Percentiles rank a stretch among this genome's conserved stretches.
phyloP scores from a whole-genome alignment of 2,329 filamentous ascomycete species.

The Cercospora nicotianae region DNA sequence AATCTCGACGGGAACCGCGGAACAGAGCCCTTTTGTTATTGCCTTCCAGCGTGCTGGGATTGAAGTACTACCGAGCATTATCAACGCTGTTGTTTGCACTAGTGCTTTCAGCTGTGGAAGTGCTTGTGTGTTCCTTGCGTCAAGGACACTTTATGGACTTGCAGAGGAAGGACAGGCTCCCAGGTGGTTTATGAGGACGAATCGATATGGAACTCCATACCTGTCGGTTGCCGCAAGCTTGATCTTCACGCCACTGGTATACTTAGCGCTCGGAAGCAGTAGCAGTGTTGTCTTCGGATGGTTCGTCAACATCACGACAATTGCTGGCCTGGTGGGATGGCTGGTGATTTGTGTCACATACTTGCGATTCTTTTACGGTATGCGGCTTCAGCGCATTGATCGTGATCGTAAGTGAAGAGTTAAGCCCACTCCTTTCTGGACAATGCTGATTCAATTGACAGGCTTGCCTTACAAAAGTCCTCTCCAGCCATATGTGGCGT shows the following conservation, averaged over 20 bases:
- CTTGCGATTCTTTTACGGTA: constrained; percentile 20
- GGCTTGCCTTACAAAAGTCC: constrained; percentile 44
- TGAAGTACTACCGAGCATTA: constrained; percentile 60
- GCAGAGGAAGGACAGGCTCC: constrained; percentile 54
- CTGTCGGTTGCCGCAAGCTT: constrained; percentile 17
- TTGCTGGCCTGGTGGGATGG: constrained; percentile 25
- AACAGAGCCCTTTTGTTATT: constrained; percentile 64
- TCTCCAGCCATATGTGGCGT: constrained; percentile 56
- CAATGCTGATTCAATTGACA: not conserved
- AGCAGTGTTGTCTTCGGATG: constrained; percentile 23
- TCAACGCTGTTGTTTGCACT: constrained; percentile 66
- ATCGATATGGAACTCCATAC: constrained; percentile 21
- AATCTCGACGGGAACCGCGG: constrained; percentile 37
- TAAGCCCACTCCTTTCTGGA: no score
- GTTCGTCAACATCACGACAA: constrained; percentile 26
- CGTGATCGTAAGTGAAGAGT: constrained; percentile 12
- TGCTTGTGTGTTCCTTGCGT: constrained; percentile 63
- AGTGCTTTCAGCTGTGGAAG: constrained; percentile 23
- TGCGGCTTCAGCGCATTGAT: constrained; percentile 17
- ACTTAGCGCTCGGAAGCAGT: constrained; percentile 21
- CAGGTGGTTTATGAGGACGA: constrained; percentile 47
- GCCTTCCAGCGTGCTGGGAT: constrained; percentile 62
- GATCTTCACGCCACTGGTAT: constrained; percentile 24
- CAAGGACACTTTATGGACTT: constrained; percentile 51
- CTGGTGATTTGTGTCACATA: constrained; percentile 24